Evolutionary conservation across 805 yeast genomes (phyloP).

Genomic region (Candida ficus): DNA sequence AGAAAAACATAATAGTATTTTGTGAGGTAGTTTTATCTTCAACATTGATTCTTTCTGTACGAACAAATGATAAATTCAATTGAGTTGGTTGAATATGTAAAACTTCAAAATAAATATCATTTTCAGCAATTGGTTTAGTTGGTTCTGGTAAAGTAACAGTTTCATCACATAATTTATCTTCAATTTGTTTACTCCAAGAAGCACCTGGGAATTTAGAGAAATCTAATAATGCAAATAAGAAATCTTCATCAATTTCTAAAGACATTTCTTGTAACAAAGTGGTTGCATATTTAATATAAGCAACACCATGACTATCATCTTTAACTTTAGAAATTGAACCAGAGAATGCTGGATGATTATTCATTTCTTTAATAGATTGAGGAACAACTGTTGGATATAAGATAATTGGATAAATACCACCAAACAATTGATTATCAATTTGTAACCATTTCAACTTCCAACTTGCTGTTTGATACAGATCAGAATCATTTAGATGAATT

Average conservation of each 20-base stretch:
- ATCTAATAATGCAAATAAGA: slow-evolving; percentile 74
- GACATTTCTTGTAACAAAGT: slow-evolving; percentile 85
- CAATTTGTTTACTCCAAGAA: slow-evolving; percentile 50
- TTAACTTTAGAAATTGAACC: slow-evolving; percentile 79
- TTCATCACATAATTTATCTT: slow-evolving; percentile 57
- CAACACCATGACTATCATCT: slow-evolving; percentile 87
- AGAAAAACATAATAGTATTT: slow-evolving; percentile 66
- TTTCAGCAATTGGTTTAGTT: slow-evolving; percentile 43
- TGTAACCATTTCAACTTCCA: slow-evolving; percentile 91
- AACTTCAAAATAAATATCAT: slow-evolving; percentile 87
- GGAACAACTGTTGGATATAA: slow-evolving; percentile 89
- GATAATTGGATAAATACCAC: slow-evolving; percentile 83
- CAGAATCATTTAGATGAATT: slow-evolving; percentile 75
- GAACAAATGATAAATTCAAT: slow-evolving; percentile 81
- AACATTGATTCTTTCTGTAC: slow-evolving; percentile 73
- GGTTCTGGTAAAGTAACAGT: slow-evolving; percentile 69
- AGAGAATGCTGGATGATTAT: slow-evolving; percentile 85
- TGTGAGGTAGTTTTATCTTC: slow-evolving; percentile 59
- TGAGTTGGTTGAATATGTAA: slow-evolving; percentile 90
- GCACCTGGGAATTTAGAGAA: slow-evolving; percentile 81
- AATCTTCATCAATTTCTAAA: slow-evolving; percentile 90
- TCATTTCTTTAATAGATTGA: slow-evolving; percentile 75
- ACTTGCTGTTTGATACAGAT: slow-evolving; percentile 73
- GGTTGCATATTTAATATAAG: slow-evolving; percentile 89
- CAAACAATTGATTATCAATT: slow-evolving; percentile 85